phyloP scores from a whole-genome alignment of 1,139 yeast genomes.

The Nematodospora anomalae region DNA sequence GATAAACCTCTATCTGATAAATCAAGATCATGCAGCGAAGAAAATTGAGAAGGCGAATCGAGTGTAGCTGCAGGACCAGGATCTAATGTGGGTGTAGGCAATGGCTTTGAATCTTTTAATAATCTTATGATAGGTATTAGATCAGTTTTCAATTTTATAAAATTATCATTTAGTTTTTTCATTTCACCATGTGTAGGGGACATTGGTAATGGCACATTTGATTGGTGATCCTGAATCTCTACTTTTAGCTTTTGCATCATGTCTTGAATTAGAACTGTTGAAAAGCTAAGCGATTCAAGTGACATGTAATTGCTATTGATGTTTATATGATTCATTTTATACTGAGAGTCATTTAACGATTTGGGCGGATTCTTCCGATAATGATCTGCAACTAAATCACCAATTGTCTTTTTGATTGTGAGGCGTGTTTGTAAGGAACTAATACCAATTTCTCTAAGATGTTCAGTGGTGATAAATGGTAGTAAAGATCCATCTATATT shows the following conservation, averaged over 20 bases:
- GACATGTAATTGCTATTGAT: conserved; percentile 35
- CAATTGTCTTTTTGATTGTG: conserved; percentile 47
- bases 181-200: conserved; percentile 33
- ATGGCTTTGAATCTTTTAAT: conserved; percentile 54
- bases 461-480: conserved; percentile 58
- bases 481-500: conserved; percentile 63
- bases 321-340: conserved; percentile 29
- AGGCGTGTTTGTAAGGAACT: conserved; percentile 43
- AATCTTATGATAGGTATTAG: conserved; percentile 52
- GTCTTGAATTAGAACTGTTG: conserved; percentile 39
- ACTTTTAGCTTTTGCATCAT: conserved; percentile 30
- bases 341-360: conserved; percentile 32
- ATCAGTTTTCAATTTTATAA: conserved; percentile 51
- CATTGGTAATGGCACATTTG: conserved; percentile 18
- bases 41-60: conserved; percentile 37
- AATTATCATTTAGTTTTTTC: conserved; percentile 47
- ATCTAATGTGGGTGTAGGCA: conserved; percentile 56
- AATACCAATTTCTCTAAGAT: conserved; percentile 61
- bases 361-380: conserved; percentile 31
- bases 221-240: conserved; percentile 18
- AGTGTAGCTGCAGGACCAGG: conserved; percentile 32
- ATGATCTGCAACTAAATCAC: conserved; percentile 42
- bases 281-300: conserved; percentile 34
- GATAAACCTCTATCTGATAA: conserved; percentile 9
- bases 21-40: conserved; percentile 21